Conservation (phyloP, 495 filamentous ascomycete genomes). For the Apiosordaria backusii region DNA sequence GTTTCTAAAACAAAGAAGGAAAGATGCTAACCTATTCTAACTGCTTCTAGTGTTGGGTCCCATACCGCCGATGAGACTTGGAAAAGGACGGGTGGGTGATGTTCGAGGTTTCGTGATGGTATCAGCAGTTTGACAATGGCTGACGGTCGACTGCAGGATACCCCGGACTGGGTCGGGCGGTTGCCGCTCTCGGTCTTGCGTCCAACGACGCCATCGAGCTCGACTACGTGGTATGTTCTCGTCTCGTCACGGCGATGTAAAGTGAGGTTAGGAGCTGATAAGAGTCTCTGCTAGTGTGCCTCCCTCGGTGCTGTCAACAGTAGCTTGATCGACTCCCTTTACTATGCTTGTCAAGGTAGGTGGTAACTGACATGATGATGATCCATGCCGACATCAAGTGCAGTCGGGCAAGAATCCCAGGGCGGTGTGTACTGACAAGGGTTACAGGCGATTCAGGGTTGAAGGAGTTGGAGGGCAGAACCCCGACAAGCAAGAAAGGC, state of each 20-base stretch:
- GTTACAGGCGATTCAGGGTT: conserved; percentile 58
- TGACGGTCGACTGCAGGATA: conserved; percentile 39
- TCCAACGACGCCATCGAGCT: conserved; percentile 49
- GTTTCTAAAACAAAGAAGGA: neutral
- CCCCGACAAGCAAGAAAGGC: conserved; percentile 28
- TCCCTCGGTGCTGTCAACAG: conserved; percentile 74
- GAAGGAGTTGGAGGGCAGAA: conserved; percentile 53
- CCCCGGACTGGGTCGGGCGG: conserved; percentile 61
- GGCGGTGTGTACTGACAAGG: no score
- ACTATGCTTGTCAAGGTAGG: conserved; percentile 70
- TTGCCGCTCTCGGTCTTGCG: conserved; percentile 54
- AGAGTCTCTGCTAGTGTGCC: conserved; percentile 51
- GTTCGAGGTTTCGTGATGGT: neutral
- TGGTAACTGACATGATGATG: neutral
- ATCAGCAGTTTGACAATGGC: neutral
- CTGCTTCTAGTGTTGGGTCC: conserved; percentile 44
- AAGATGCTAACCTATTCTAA: neutral
- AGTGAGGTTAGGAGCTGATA: no score
- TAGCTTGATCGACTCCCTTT: conserved; percentile 65
- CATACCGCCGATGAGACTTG: conserved; percentile 49
- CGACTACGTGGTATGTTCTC: conserved; percentile 53
- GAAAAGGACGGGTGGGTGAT: conserved; percentile 55
- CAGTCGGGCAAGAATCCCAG: no score
- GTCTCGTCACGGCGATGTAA: neutral
- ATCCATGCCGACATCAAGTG: no score